Evolutionary conservation across 164 flowering plant genomes (phyloP), one percentile per base, ranked within the genome.

Genomic region (Magnolia kwangsiensis): DNA sequence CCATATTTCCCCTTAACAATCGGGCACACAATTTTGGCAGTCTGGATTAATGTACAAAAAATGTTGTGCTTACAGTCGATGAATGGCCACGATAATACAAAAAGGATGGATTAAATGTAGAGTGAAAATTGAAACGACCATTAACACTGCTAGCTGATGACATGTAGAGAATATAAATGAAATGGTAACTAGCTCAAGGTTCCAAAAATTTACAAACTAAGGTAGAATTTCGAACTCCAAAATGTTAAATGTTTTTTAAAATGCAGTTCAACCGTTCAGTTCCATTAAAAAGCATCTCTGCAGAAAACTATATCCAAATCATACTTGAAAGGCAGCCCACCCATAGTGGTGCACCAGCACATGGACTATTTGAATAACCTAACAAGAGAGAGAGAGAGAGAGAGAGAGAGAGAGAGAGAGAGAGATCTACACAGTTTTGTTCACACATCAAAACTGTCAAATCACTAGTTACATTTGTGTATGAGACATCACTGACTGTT

Each of bases 371-470:
- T 37, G 45, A 37, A 37, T 37, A 37, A 37, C 45, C 45, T 37
- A 3, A 37, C 45, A 37, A 37, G 45, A 37, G 45, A 37, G 45
- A 37, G 45, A 37, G 45, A 37, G 45, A 37, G 45, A 37, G 45
- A 37, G 45, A 37, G n/a, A n/a, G n/a, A n/a, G 45, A 37, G 45
- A 37, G 45, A 37, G 45, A 37, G 45, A 37, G 45, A 37, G 45
- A 37, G 68, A 65, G 13, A 16, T 19, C n/a, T 5, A 59, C 63
- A 59, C n/a, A 8, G 63, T 14, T 59, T n/a, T 11, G 70, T 64
- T 23, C 16, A 21, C 51, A 27, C 55, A 50, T 58, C 76, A 77
- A 71, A 78, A 81, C 76, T 72, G 67, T 29, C 8, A 63, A 31
- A 58, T 72, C 24, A 59, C 74, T 23, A 31, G 19, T 29, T 31